These are phyloP conservation scores for Tetracentron sinense DNA, from an alignment of 164 flowering plant genomes.

Conservation along the genomic window DNA sequence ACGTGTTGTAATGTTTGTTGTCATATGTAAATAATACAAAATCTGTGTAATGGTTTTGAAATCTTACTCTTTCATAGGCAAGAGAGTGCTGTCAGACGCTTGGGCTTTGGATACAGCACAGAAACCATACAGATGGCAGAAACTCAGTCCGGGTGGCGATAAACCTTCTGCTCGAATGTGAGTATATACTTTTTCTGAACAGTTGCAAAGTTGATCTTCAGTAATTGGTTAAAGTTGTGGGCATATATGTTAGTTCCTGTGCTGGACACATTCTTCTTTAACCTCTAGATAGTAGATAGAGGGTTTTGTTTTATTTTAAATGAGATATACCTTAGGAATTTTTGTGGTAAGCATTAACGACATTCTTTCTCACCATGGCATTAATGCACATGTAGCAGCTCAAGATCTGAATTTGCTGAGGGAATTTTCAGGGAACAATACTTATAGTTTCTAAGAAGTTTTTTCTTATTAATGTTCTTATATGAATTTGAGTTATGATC, in stretches of 20 bases:
- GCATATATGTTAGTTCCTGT: not conserved
- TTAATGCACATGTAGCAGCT: not conserved
- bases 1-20: not conserved
- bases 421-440: too few species aligned
- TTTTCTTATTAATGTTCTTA: too few species aligned
- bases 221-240: not conserved
- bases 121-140: constrained; percentile 92
- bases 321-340: not conserved
- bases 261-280: not conserved
- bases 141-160: constrained; percentile 89
- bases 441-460: too few species aligned
- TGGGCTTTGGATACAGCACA: constrained; percentile 98
- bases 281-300: too few species aligned
- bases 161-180: constrained; percentile 92
- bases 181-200: constrained; percentile 23
- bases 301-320: not conserved
- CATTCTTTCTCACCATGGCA: not conserved
- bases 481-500: too few species aligned
- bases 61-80: constrained; percentile 60
- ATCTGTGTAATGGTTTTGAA: constrained; percentile 8
- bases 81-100: constrained; percentile 85
- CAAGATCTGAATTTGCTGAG: not conserved
- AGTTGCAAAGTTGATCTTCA: not conserved
- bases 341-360: not conserved
- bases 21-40: too few species aligned